Base-by-base conservation (phyloP, 1,284 basidiomycete species). In the Papiliotrema terrestris region DNA sequence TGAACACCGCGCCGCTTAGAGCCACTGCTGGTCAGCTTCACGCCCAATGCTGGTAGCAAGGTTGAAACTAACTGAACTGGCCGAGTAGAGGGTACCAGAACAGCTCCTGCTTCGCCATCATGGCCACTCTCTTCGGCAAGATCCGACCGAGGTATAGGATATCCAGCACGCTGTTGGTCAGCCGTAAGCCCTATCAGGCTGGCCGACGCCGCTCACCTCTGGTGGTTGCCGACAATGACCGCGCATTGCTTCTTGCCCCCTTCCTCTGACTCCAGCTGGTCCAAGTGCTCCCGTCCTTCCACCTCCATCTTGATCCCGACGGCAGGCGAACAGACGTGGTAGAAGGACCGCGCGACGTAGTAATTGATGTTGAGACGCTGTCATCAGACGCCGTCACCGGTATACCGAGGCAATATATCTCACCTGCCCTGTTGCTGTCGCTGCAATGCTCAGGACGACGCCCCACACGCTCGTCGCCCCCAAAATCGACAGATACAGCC, bases 61-160 rank as follows among this genome's bases (percentile, higher is more conserved):
- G 32, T 8, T 15, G 11, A 20, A 19, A 63, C 75, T 63, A 52
- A 78, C 78, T 88, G 79, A 86, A 98, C 66, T 92, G 91, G 1
- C 96, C 96, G 9, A 99, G 81, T 3, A 87, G 60, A 0, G 96
- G 96, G 0, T 84, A 80, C 81, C 83, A 95, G 67, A 89, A 86
- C 32, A 98, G 80, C 57, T 93, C 90, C 69, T 89, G 86, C 81
- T 99, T 99, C 19, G 93, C 87, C 85, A 95, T 93, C 70, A 99
- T 95, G 22, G 87, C 83, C 6, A 90, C 83, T 59, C 83, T 82
- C 59, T 82, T 83, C 13, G 93, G 95, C 78, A 97, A 90, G 64
- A 94, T 83, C 59, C 91, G 84, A 55, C 89, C 94, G 51, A 98
- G 80, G 66, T 86, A 85, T 38, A 93, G 75, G 56, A 96, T 83